Evolutionary conservation across 2,329 filamentous ascomycete genomes (phyloP), one percentile per base, ranked within the genome.

Genomic region (Orbilia brochopaga): DNA sequence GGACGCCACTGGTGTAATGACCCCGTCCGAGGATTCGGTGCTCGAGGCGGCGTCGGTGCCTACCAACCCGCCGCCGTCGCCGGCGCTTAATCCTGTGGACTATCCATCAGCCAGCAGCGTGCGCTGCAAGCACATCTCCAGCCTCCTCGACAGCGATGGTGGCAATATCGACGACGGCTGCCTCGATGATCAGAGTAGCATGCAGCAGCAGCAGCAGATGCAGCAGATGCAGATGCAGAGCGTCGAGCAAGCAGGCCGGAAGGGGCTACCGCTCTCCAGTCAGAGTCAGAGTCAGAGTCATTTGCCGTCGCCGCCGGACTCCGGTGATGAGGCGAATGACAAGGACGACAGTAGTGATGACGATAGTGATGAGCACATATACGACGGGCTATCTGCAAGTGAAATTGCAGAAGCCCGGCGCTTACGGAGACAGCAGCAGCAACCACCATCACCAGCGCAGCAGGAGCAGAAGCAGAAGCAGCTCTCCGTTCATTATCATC

Each of bases 31-130:
- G 19, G 55, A 60, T 52, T 30, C 61, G 40, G 60, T 56, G 23
- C 52, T 58, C 40, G 67, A 72, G 44, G 60, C 60, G 35, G 24
- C 23, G 2, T 50, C 52, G 13, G 21, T 73, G 46, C 69, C 69
- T 30, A 67, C 52, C 23, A 65, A 63, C n/a, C 69, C 69, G 23
- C 69, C 69, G n/a, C 69, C 69, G 30, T 73, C 69, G n/a, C 69
- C 69, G 10, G 62, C 53, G n/a, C 42, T 72, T 52, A 65, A 50
- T 11, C 40, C 67, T 2, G 23, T 13, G n/a, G 48, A 53, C 21
- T 59, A 54, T 35, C n/a, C 30, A 8, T 30, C 58, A 3, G 56
- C 67, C 2, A 53, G 42, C n/a, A 24, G 46, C n/a, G 44, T 2
- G n/a, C n/a, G n/a, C n/a, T n/a, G n/a, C 2, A 19, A 6, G n/a